Conservation (phyloP, 78 protist genomes). For the Paratrimastix pyriformis region DNA sequence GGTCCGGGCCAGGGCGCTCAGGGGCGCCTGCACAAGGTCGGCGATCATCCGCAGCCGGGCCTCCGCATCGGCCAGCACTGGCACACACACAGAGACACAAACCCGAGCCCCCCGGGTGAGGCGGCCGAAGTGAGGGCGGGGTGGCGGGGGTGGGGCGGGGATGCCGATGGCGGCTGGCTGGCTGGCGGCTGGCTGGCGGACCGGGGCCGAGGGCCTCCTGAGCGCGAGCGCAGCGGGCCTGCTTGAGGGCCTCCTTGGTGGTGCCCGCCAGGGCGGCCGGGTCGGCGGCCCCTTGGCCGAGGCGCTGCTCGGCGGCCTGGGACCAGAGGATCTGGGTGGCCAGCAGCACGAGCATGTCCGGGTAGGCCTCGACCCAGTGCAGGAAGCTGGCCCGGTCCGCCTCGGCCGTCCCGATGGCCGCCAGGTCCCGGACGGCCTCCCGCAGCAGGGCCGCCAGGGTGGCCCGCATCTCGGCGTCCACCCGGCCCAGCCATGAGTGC, state of each 20-base stretch:
- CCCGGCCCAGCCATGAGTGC: neutral
- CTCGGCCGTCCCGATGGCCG: neutral
- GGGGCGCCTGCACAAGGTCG: constrained; percentile 48
- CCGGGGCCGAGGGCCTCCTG: too few relatives aligned
- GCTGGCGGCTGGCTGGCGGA: too few relatives aligned
- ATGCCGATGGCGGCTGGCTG: too few relatives aligned
- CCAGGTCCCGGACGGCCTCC: neutral
- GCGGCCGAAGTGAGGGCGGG: too few relatives aligned
- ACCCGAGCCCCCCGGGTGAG: too few relatives aligned
- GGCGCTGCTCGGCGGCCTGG: constrained; percentile 27
- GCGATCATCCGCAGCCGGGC: constrained; percentile 42
- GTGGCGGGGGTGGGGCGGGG: too few relatives aligned
- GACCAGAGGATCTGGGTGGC: constrained; percentile 57
- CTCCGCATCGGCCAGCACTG: too few relatives aligned
- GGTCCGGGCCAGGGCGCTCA: constrained; percentile 42
- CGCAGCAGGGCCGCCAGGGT: neutral
- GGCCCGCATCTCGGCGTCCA: constrained; percentile 12
- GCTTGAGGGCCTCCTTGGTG: constrained; percentile 13
- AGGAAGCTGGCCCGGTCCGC: constrained; percentile 4
- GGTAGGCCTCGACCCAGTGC: constrained; percentile 58
- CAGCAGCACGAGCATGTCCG: constrained; percentile 65
- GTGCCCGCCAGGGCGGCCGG: constrained; percentile 22
- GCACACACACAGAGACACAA: too few relatives aligned
- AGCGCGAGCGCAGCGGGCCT: constrained; percentile 12
- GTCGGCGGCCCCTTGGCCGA: neutral